phyloP scores from a whole-genome alignment of 768 basidiomycete genomes.

The Dictyophora rubrovolvata region DNA sequence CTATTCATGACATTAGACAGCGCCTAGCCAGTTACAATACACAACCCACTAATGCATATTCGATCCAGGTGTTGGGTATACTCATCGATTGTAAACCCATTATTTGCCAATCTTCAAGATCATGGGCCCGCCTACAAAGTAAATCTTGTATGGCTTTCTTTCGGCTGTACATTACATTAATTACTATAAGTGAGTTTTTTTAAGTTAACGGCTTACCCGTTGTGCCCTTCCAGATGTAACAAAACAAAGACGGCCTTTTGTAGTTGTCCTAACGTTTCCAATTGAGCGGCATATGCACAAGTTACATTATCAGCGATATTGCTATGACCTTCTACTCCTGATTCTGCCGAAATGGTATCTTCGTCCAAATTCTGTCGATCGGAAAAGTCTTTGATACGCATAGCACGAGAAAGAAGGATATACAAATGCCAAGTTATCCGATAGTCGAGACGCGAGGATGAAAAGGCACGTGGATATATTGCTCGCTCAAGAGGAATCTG shows the following conservation, averaged over 20 bases:
- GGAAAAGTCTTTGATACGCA: constrained; percentile 78
- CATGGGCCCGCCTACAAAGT: constrained; percentile 55
- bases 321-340: constrained; percentile 62
- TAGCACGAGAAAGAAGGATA: constrained; percentile 72
- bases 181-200: neutral
- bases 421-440: constrained; percentile 91
- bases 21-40: neutral
- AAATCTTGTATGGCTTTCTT: constrained; percentile 76
- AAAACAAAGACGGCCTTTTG: constrained; percentile 85
- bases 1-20: constrained; percentile 27
- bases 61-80: constrained; percentile 81
- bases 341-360: constrained; percentile 15
- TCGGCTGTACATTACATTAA: constrained; percentile 43
- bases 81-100: constrained; percentile 59
- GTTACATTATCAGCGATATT: constrained; percentile 76
- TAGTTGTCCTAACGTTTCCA: constrained; percentile 73
- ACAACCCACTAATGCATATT: constrained; percentile 66
- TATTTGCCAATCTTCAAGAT: constrained; percentile 62
- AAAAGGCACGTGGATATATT: constrained; percentile 65
- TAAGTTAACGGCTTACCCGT: constrained; percentile 45
- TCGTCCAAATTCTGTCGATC: constrained; percentile 38
- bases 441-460: constrained; percentile 66
- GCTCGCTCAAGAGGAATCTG: constrained; percentile 56
- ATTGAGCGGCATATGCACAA: constrained; percentile 74
- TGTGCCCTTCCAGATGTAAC: constrained; percentile 73